Percentiles rank a stretch among this genome's conserved stretches.
phyloP scores from a whole-genome alignment of 768 basidiomycete species.

The Leucosporidium yakuticum region DNA sequence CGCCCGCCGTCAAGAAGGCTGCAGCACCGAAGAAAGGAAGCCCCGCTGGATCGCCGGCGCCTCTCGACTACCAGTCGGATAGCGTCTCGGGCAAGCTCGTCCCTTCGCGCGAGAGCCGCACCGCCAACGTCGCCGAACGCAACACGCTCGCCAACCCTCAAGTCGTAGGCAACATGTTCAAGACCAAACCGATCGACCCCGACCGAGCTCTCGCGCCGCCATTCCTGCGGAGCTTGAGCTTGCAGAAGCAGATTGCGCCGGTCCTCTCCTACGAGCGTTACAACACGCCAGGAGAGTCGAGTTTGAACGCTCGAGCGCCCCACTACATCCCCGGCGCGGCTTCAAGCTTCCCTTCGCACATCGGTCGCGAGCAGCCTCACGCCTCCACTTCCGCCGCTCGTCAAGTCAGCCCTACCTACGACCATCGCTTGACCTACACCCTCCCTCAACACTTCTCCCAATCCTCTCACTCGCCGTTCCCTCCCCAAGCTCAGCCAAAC shows the following conservation, averaged over 20 bases:
- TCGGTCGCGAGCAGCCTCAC: not conserved
- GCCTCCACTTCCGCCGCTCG: not conserved
- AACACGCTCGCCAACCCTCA: not conserved
- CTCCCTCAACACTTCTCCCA: too few species aligned
- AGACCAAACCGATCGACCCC: not conserved
- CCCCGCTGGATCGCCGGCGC: not conserved
- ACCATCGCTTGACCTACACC: too few species aligned
- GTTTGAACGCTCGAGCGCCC: not conserved
- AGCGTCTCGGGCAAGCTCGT: not conserved
- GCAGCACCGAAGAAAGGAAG: not conserved
- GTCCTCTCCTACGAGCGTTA: not conserved
- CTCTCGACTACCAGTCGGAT: not conserved
- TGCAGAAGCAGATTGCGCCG: constrained; percentile 21
- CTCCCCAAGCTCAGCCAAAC: too few species aligned
- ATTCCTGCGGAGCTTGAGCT: constrained; percentile 20
- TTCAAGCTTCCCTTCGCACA: not conserved
- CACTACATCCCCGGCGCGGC: not conserved
- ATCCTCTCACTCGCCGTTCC: too few species aligned
- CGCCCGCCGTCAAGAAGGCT: not conserved
- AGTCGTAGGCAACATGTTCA: not conserved
- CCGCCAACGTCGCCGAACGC: not conserved
- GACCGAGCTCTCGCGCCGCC: constrained; percentile 31
- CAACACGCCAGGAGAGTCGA: not conserved
- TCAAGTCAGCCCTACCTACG: not conserved
- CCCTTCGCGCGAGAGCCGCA: not conserved